Conservation (phyloP, 352 stramenopile species). For the Phytophthora pluvialis region DNA sequence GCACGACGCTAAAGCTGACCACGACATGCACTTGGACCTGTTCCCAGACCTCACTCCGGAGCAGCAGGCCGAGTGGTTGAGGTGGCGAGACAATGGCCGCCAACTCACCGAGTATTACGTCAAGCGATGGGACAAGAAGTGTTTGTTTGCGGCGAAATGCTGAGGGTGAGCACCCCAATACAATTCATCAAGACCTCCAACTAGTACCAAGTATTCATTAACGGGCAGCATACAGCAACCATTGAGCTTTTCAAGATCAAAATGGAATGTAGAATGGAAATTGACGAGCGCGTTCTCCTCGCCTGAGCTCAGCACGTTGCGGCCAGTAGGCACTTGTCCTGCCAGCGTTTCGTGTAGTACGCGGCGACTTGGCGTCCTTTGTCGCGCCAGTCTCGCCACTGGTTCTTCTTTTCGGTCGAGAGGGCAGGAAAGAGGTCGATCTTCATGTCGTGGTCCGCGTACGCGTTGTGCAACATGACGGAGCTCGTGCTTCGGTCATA, state of each 20-base stretch:
- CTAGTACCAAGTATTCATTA: conserved; percentile 11
- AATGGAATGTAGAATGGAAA: not conserved
- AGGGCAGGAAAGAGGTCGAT: conserved; percentile 42
- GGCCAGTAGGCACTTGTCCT: conserved; percentile 42
- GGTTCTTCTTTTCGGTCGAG: conserved; percentile 15
- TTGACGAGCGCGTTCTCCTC: not conserved
- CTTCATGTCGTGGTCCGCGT: conserved; percentile 46
- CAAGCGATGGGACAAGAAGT: conserved; percentile 49
- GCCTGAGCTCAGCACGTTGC: not conserved
- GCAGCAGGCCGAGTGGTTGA: conserved; percentile 28
- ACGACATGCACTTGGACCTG: conserved; percentile 41
- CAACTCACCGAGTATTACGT: conserved; percentile 63
- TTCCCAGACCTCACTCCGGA: conserved; percentile 27
- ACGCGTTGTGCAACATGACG: conserved; percentile 48
- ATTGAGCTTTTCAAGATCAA: conserved; percentile 5
- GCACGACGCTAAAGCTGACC: conserved; percentile 27
- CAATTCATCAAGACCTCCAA: not conserved
- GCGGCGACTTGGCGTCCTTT: conserved; percentile 44
- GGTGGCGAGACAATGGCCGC: conserved; percentile 34
- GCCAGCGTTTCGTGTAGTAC: conserved; percentile 63
- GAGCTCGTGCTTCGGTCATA: conserved; percentile 48
- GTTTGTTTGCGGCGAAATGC: conserved; percentile 30
- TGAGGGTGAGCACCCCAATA: not conserved
- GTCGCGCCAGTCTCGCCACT: conserved; percentile 27
- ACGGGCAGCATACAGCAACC: not conserved